These are phyloP conservation scores for Candida sojae DNA, from an alignment of 1,139 yeast genomes.

Conservation along the genomic window DNA sequence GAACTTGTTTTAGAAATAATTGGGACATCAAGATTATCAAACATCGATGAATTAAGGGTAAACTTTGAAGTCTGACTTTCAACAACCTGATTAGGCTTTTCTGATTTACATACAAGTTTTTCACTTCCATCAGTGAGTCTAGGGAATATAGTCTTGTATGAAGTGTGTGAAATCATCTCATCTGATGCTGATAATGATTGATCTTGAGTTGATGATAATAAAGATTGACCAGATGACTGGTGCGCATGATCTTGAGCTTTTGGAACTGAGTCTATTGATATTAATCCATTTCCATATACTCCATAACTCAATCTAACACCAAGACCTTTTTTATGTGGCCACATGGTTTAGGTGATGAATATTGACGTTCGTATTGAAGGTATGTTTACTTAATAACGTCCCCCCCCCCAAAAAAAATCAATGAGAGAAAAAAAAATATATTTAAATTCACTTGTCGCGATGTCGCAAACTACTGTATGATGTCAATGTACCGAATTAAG, in stretches of 20 bases:
- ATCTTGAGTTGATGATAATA: background rate
- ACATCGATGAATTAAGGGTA: slow-evolving; percentile 16
- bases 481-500: too few relatives aligned
- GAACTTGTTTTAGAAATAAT: background rate
- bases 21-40: slow-evolving; percentile 13
- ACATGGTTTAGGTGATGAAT: slow-evolving; percentile 25
- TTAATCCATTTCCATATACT: slow-evolving; percentile 29
- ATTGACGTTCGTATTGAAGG: too few relatives aligned
- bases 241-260: background rate
- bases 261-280: slow-evolving; percentile 10
- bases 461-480: too few relatives aligned
- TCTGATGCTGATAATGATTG: background rate
- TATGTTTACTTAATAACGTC: too few relatives aligned
- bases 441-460: too few relatives aligned
- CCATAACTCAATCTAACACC: slow-evolving; percentile 46
- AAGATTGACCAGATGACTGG: background rate
- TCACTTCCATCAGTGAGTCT: background rate
- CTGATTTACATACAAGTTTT: background rate
- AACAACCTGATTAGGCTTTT: slow-evolving; percentile 5
- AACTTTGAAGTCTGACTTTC: slow-evolving; percentile 15
- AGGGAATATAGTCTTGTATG: background rate
- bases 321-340: slow-evolving; percentile 44
- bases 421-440: too few relatives aligned
- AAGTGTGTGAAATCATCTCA: background rate
- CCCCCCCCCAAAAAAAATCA: too few relatives aligned